Conservation (phyloP, 2,329 filamentous ascomycete genomes). For the Lanzia echinophila region DNA sequence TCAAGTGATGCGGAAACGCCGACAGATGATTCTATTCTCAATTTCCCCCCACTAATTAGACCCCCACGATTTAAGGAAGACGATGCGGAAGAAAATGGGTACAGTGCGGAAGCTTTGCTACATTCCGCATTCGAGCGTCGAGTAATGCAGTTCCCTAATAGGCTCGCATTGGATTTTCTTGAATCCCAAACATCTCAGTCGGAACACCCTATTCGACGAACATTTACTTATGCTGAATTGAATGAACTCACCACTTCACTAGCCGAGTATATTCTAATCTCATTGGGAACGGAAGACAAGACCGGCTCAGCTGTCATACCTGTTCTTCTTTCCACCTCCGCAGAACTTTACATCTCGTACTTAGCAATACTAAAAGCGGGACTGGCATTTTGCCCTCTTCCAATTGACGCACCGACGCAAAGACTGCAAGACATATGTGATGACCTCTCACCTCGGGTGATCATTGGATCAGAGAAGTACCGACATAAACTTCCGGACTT, state of each 20-base stretch:
- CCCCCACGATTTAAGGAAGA: not conserved
- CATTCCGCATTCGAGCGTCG: conserved; percentile 1
- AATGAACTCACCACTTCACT: not conserved
- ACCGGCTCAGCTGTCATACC: not conserved
- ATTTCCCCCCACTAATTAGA: not conserved
- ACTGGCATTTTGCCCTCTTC: conserved; percentile 32
- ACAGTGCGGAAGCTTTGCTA: not conserved
- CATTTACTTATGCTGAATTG: not conserved
- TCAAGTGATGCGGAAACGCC: not conserved
- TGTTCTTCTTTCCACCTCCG: conserved; percentile 19
- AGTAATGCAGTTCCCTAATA: not conserved
- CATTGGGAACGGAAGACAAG: not conserved
- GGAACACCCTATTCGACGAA: not conserved
- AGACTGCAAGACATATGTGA: not conserved
- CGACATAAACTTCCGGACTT: not conserved
- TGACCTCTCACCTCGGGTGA: not conserved
- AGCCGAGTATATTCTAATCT: not conserved
- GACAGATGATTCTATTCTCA: not conserved
- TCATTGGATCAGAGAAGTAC: not conserved
- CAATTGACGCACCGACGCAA: conserved; percentile 21
- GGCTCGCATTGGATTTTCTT: conserved; percentile 2
- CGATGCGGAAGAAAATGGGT: not conserved
- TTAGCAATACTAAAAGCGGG: conserved; percentile 32
- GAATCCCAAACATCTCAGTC: not conserved
- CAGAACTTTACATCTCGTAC: conserved; percentile 28